Percentiles rank a stretch among this genome's conserved stretches.
Evolutionary conservation across 257 asterid genomes (phyloP).

Genomic region (Haberlea rhodopensis): DNA sequence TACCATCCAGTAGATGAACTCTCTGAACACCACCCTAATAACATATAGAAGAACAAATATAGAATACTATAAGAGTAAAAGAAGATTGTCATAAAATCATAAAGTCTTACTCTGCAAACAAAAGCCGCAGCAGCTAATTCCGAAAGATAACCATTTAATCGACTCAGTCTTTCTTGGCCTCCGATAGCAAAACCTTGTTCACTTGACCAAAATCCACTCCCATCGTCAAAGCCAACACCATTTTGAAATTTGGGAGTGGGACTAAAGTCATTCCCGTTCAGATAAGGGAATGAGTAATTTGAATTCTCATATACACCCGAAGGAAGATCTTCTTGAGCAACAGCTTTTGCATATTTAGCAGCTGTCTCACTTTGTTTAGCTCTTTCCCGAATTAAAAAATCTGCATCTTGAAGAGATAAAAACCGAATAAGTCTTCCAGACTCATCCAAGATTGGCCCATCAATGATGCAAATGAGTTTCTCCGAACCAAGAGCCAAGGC

Average conservation of each 20-base stretch:
- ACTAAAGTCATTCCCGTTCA: constrained; percentile 43
- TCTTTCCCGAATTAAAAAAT: constrained; percentile 64
- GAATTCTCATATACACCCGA: constrained; percentile 31
- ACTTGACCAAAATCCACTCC: constrained; percentile 81
- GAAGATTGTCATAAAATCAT: constrained; percentile 4
- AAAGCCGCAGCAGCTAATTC: constrained; percentile 98
- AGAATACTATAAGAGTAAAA: not conserved
- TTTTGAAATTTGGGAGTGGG: constrained; percentile 71
- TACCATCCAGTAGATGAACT: constrained; percentile 94
- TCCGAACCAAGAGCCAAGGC: constrained; percentile 91
- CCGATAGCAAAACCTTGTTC: constrained; percentile 97
- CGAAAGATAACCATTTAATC: constrained; percentile 79
- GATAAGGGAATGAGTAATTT: constrained; percentile 31
- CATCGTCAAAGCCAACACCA: constrained; percentile 92
- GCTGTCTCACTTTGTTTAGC: constrained; percentile 88
- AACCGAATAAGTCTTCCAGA: constrained; percentile 69
- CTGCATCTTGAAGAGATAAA: constrained; percentile 83
- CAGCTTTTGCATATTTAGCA: constrained; percentile 83
- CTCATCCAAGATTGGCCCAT: constrained; percentile 85
- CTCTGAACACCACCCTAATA: constrained; percentile 93
- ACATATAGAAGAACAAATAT: constrained; percentile 8
- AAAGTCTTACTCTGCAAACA: constrained; percentile 79
- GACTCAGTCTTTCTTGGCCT: constrained; percentile 87
- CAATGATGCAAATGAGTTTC: constrained; percentile 82
- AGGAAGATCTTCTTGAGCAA: constrained; percentile 55